phyloP scores from a whole-genome alignment of 139 green algal genomes.

The Coelastrella sp. region DNA sequence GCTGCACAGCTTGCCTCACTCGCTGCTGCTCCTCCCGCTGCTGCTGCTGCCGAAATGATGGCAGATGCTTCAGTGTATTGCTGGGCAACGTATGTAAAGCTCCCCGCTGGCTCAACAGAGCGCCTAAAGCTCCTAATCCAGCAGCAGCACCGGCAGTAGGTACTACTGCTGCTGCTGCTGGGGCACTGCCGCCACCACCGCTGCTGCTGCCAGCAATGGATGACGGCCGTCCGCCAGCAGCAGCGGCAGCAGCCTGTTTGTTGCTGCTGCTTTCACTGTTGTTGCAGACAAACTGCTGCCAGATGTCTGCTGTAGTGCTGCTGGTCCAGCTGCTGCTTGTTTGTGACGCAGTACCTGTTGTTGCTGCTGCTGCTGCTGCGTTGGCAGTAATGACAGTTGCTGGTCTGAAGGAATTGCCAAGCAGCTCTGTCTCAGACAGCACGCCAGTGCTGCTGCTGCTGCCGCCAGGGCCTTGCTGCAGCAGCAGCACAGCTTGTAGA shows the following conservation, averaged over 20 bases:
- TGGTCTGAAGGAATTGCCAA: constrained; percentile 49
- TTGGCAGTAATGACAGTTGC: constrained; percentile 22
- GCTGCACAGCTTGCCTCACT: too few species aligned
- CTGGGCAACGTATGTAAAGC: background rate
- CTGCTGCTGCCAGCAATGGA: constrained; percentile 6
- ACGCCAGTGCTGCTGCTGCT: constrained; percentile 44
- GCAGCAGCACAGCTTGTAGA: constrained; percentile 49
- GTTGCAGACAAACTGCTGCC: constrained; percentile 20
- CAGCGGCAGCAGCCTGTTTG: too few species aligned
- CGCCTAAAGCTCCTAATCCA: background rate
- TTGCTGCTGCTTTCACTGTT: too few species aligned
- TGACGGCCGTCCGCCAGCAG: background rate
- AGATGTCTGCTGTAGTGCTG: background rate
- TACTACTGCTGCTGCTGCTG: background rate
- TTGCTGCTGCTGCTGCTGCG: background rate
- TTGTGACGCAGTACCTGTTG: too few species aligned
- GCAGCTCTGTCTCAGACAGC: constrained; percentile 52
- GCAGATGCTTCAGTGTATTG: background rate
- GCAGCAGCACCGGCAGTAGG: background rate
- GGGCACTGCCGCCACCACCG: background rate
- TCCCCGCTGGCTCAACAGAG: background rate
- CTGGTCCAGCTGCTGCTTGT: too few species aligned
- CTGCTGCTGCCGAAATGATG: constrained; percentile 22
- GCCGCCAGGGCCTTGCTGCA: background rate
- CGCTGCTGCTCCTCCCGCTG: constrained; percentile 1